Evolutionary conservation across 139 green algal species (phyloP), one percentile per base, ranked within the genome.

Genomic region (Zygnema cylindricum): DNA sequence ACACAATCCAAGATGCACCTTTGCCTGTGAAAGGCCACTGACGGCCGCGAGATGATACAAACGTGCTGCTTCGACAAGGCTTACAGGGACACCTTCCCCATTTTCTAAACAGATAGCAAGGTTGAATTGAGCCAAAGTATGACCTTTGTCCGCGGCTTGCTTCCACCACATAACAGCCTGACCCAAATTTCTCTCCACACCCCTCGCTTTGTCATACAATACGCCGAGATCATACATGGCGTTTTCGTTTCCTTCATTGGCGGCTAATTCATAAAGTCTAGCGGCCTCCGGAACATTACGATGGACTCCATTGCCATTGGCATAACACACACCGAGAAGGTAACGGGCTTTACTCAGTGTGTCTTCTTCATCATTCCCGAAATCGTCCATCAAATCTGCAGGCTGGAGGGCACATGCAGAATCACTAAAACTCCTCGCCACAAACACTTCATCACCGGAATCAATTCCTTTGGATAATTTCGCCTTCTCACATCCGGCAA

Each of bases 111-210:
- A 79, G 7, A 3, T 25, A 49, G 71, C 82, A 30, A 85, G 55
- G 38, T 79, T 79, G 40, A 25, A 85, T 39, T 88, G 83, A 38
- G 83, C 83, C 43, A 55, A 36, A 38, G 83, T 36, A 89, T 88
- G 33, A 3, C 83, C 83, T 41, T 79, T 36, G 1, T 88, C 83
- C 1, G 83, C 83, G 3, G 83, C 41, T 1, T 39, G 7, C 36
- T n/a, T 3, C 36, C 54, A 88, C 7, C 1, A 1, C 39, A 23
- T 25, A 43, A 75, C 11, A 16, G 71, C 71, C 41, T 57, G 71
- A 25, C 11, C 71, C 39, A 49, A 25, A 76, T 88, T 16, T 76
- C 89, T 49, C 7, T 3, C 7, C 11, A 88, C 73, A n/a, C 82
- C 82, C 3, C 57, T 76, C 40, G 76, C 82, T 3, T 30, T 7